These are phyloP conservation scores for Dactylonectria macrodidyma DNA, from an alignment of 2,329 filamentous ascomycete species.

Conservation along the genomic window DNA sequence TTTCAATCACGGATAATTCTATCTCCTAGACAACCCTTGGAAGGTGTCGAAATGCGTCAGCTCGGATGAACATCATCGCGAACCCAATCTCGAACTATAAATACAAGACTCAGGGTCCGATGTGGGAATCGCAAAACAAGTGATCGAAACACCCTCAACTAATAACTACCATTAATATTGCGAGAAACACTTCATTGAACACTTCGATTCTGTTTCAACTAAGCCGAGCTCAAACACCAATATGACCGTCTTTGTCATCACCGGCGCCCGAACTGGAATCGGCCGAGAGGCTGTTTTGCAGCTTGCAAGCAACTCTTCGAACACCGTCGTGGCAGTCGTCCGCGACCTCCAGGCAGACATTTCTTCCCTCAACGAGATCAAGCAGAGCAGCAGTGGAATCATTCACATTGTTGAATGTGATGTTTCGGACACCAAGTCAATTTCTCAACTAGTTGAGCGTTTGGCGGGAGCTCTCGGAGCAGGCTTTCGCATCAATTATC, in stretches of 20 bases:
- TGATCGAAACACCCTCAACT: not conserved
- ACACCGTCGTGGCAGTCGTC: not conserved
- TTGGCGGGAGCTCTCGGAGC: not conserved
- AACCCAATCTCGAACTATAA: not conserved
- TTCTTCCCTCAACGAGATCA: not conserved
- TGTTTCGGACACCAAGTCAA: not conserved
- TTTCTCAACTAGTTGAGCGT: not conserved
- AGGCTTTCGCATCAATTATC: not conserved
- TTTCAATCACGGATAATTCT: too few relatives aligned
- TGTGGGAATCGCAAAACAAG: not conserved
- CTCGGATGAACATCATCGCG: not conserved
- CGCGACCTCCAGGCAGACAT: not conserved
- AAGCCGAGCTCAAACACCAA: too few relatives aligned
- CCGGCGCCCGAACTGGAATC: not conserved
- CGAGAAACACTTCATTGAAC: not conserved
- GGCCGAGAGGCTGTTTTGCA: not conserved
- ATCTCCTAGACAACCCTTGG: not conserved
- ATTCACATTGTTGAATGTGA: conserved; percentile 10
- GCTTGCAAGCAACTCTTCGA: not conserved
- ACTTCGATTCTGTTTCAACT: too few relatives aligned
- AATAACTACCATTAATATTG: not conserved
- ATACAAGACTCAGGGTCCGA: not conserved
- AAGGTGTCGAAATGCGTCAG: not conserved
- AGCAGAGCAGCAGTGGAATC: not conserved
- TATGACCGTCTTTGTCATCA: not conserved